Conservation (phyloP, 2,329 filamentous ascomycete species). For the Pyrenochaeta sp. region DNA sequence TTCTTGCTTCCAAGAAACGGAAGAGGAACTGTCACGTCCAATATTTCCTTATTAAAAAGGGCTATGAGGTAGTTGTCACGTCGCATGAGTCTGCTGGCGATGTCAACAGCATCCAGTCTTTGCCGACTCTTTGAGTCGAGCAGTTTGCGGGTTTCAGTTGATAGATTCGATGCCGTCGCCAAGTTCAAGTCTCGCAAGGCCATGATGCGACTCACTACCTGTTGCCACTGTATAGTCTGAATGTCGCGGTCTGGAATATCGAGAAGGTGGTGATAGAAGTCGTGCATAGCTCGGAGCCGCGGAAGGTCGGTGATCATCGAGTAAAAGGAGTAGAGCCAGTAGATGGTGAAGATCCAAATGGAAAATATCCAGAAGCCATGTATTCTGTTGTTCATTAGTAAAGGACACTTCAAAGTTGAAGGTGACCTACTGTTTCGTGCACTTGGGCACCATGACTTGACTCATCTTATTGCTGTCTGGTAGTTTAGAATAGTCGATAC, state of each 20-base stretch:
- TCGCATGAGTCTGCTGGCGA: slow-evolving; percentile 95
- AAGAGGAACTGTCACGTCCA: slow-evolving; percentile 85
- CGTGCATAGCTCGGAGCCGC: slow-evolving; percentile 77
- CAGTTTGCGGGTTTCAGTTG: slow-evolving; percentile 66
- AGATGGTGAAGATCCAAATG: slow-evolving; percentile 85
- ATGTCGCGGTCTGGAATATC: slow-evolving; percentile 87
- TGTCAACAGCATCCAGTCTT: slow-evolving; percentile 93
- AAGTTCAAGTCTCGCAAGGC: slow-evolving; percentile 84
- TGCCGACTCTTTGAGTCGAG: slow-evolving; percentile 90
- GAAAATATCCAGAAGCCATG: slow-evolving; percentile 78
- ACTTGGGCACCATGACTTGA: slow-evolving; percentile 74
- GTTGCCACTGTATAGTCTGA: slow-evolving; percentile 94
- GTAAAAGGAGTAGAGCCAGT: slow-evolving; percentile 82
- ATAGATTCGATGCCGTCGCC: slow-evolving; percentile 73
- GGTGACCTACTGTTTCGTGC: slow-evolving; percentile 62
- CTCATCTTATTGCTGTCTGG: slow-evolving; percentile 69
- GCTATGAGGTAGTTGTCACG: slow-evolving; percentile 97
- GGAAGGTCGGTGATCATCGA: slow-evolving; percentile 77
- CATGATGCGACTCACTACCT: slow-evolving; percentile 87
- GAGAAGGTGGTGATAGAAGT: slow-evolving; percentile 85
- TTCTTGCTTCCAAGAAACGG: slow-evolving; percentile 83
- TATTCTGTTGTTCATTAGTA: slow-evolving; percentile 62
- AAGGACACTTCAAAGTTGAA: neutral
- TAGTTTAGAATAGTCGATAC: slow-evolving; percentile 81
- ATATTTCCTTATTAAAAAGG: slow-evolving; percentile 93